Evolutionary conservation across 345 rosid species (phyloP), one percentile per base, ranked within the genome.

Genomic region (Firmiana major): DNA sequence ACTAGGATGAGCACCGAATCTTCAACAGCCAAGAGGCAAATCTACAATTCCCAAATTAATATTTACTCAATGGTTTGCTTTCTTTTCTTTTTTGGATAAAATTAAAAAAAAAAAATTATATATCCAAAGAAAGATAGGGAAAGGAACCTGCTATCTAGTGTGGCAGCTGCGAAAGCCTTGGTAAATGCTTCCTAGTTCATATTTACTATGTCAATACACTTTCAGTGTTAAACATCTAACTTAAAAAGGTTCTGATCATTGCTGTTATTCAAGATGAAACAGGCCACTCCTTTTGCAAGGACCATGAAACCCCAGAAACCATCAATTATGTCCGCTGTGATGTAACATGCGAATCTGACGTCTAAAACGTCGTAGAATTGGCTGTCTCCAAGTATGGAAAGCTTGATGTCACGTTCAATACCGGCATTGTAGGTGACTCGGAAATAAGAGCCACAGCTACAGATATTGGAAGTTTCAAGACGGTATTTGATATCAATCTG

Each of bases 401-500:
- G 63, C 83, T 84, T 0, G 87, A 84, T n/a, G 71, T 84, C 3
- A 81, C 82, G 83, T 73, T 81, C 58, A 81, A 82, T 21, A 84
- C 82, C 9, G 2, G 64, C 75, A n/a, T n/a, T n/a, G n/a, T n/a
- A n/a, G n/a, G n/a, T n/a, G n/a, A n/a, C n/a, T n/a, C n/a, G n/a
- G n/a, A n/a, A n/a, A n/a, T n/a, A n/a, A n/a, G n/a, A n/a, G n/a
- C n/a, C n/a, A n/a, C n/a, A n/a, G n/a, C n/a, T n/a, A n/a, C n/a
- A n/a, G n/a, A n/a, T n/a, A n/a, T n/a, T n/a, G n/a, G n/a, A n/a
- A n/a, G n/a, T n/a, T n/a, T n/a, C n/a, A n/a, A n/a, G n/a, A n/a
- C n/a, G n/a, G n/a, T n/a, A 1, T 9, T 80, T 0, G 55, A 54
- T 5, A 80, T 75, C 7, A 82, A 85, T 21, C 21, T 82, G 10